Evolutionary conservation across 148 eudicot genomes (phyloP).

Genomic region (Cornus kousa): DNA sequence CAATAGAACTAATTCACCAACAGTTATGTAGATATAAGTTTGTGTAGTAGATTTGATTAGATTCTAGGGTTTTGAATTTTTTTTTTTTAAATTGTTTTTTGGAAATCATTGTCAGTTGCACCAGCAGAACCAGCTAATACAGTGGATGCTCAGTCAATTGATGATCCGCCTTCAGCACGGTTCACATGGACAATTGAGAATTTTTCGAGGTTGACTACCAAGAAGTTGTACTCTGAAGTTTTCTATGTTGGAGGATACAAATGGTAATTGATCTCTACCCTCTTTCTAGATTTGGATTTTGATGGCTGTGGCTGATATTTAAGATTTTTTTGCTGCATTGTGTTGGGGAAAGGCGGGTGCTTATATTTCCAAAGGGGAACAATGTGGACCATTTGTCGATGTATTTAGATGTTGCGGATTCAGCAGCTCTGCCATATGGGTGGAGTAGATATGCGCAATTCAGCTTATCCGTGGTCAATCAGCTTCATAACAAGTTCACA

Average conservation of each 20-base stretch:
- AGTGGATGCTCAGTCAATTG: conserved; percentile 19
- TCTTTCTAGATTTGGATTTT: not conserved
- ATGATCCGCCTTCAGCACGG: conserved; percentile 26
- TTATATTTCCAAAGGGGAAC: conserved; percentile 90
- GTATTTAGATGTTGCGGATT: conserved; percentile 97
- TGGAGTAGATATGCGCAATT: conserved; percentile 95
- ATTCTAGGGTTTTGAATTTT: not conserved
- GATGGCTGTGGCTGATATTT: not conserved
- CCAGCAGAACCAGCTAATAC: conserved; percentile 19
- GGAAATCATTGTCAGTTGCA: conserved; percentile 2
- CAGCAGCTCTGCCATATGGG: conserved; percentile 71
- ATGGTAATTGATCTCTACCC: conserved; percentile 17
- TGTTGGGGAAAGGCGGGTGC: conserved; percentile 68
- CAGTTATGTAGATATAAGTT: not conserved
- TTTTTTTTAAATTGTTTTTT: not conserved
- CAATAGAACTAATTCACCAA: not conserved
- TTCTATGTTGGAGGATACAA: conserved; percentile 29
- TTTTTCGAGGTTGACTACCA: conserved; percentile 27
- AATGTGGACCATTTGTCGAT: conserved; percentile 84
- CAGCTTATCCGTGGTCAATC: conserved; percentile 85
- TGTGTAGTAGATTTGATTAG: not conserved
- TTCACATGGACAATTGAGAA: conserved; percentile 34
- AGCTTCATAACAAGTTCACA: conserved; percentile 54
- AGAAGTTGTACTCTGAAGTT: conserved; percentile 28
- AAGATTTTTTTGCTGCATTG: conserved; percentile 2